phyloP scores from a whole-genome alignment of 2,329 filamentous ascomycete species.

The Microsporum canis region DNA sequence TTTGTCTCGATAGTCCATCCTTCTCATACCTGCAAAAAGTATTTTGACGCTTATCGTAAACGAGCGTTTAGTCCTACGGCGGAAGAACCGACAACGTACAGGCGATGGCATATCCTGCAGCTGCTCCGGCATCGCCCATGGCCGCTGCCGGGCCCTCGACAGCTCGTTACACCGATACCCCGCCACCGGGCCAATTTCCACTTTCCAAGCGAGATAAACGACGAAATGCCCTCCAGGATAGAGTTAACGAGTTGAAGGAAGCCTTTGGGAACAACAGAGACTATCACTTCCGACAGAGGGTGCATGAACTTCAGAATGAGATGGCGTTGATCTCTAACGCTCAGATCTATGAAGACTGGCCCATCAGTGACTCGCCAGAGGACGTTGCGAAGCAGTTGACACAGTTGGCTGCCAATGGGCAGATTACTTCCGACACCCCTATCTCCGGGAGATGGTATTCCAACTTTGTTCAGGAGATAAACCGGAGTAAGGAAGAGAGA shows the following conservation, averaged over 20 bases:
- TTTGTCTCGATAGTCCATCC: neutral
- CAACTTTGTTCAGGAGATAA: conserved; percentile 74
- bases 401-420: conserved; percentile 45
- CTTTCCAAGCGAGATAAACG: conserved; percentile 83
- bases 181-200: conserved; percentile 26
- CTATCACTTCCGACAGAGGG: conserved; percentile 73
- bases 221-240: conserved; percentile 69
- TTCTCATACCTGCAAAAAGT: neutral
- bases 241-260: conserved; percentile 61
- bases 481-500: conserved; percentile 75
- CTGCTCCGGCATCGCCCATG: conserved; percentile 8
- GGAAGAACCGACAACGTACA: neutral
- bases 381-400: conserved; percentile 55
- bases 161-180: conserved; percentile 6
- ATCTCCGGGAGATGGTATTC: conserved; percentile 69
- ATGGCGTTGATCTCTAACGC: conserved; percentile 76
- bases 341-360: conserved; percentile 62
- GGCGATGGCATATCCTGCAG: conserved; percentile 11
- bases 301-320: conserved; percentile 84
- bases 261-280: conserved; percentile 73
- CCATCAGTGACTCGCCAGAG: conserved; percentile 54
- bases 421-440: conserved; percentile 57
- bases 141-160: conserved; percentile 8
- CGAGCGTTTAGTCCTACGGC: neutral
- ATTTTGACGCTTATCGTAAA: neutral